phyloP scores from a whole-genome alignment of 257 asterid genomes.

The Nicotiana otophora region DNA sequence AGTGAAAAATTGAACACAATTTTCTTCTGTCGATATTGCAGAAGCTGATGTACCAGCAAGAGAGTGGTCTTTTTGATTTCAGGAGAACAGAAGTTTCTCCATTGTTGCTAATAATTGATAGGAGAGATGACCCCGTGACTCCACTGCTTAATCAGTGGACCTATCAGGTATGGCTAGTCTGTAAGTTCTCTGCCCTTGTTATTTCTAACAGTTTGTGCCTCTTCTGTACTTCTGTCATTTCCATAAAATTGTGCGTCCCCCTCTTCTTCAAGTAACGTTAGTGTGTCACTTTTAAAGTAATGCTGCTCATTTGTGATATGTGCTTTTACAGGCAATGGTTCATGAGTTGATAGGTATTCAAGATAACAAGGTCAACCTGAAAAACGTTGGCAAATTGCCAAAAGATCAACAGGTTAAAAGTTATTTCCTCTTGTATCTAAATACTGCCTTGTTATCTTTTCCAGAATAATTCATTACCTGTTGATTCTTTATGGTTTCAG shows the following conservation, averaged over 20 bases:
- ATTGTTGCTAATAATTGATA: slow-evolving; percentile 74
- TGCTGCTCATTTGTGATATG: slow-evolving; percentile 15
- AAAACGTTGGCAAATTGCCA: slow-evolving; percentile 55
- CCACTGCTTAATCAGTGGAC: slow-evolving; percentile 98
- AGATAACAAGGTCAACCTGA: slow-evolving; percentile 87
- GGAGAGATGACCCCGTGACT: slow-evolving; percentile 96
- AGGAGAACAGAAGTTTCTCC: slow-evolving; percentile 93
- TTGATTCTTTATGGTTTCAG: slow-evolving; percentile 33
- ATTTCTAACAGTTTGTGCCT: neutral
- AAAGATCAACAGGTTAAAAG: slow-evolving; percentile 80
- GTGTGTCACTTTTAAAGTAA: neutral
- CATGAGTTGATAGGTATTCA: slow-evolving; percentile 91
- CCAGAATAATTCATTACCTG: slow-evolving; percentile 14
- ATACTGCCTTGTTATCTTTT: slow-evolving; percentile 12
- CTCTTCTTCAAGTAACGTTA: neutral
- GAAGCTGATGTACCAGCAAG: slow-evolving; percentile 99
- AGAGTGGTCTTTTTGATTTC: slow-evolving; percentile 93
- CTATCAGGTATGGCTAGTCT: slow-evolving; percentile 59
- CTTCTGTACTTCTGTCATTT: neutral
- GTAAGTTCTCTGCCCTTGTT: neutral
- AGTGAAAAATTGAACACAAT: slow-evolving; percentile 12
- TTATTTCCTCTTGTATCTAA: slow-evolving; percentile 9
- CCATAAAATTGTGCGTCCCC: neutral
- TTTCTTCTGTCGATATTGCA: slow-evolving; percentile 27
- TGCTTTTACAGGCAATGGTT: slow-evolving; percentile 75